phyloP scores from a whole-genome alignment of 2,329 filamentous ascomycete genomes.

The Claviceps purpurea region DNA sequence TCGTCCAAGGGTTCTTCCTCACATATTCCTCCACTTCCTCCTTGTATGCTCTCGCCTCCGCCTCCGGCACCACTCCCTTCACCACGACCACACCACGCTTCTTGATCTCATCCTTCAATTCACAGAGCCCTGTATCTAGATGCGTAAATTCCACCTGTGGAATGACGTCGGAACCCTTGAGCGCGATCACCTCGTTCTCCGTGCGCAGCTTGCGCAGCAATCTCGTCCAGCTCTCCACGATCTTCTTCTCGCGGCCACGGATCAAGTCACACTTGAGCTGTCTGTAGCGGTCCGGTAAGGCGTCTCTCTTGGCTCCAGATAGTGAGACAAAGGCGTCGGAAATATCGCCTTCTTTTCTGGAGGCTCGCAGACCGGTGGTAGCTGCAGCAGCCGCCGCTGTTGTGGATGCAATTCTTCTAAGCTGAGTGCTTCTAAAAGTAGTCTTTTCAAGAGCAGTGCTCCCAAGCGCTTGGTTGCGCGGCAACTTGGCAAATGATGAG shows the following conservation, averaged over 20 bases:
- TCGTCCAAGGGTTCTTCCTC: constrained; percentile 45
- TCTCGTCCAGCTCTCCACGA: constrained; percentile 35
- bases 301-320: constrained; percentile 29
- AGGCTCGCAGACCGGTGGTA: neutral
- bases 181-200: constrained; percentile 35
- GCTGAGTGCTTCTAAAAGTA: no score
- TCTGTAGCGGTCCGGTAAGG: constrained; percentile 42
- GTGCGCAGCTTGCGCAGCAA: constrained; percentile 29
- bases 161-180: constrained; percentile 32
- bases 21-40: constrained; percentile 52
- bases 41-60: constrained; percentile 53
- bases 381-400: neutral
- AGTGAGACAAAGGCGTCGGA: constrained; percentile 49
- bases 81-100: constrained; percentile 52
- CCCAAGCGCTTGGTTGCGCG: constrained; percentile 3
- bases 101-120: constrained; percentile 34
- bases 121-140: constrained; percentile 25
- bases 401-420: constrained; percentile 1
- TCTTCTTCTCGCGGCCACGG: constrained; percentile 30
- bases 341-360: constrained; percentile 47
- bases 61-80: constrained; percentile 48
- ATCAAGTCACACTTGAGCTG: constrained; percentile 41
- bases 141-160: constrained; percentile 37
- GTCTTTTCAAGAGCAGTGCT: no score
- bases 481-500: constrained; percentile 4